phyloP scores from a whole-genome alignment of 495 filamentous ascomycete species.

The Daldinia childiae region DNA sequence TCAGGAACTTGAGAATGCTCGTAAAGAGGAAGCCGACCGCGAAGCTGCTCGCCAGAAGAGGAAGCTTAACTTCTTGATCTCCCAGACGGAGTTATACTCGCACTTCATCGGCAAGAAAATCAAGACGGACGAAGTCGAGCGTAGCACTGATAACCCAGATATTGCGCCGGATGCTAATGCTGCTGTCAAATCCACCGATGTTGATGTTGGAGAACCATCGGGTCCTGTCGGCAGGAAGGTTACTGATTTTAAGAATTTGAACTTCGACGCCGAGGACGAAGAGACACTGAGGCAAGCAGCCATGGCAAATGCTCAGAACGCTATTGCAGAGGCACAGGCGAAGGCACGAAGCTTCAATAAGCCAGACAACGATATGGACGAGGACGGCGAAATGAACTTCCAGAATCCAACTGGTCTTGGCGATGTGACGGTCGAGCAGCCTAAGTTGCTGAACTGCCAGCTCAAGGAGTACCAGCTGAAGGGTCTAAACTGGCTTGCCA shows the following conservation, averaged over 20 bases:
- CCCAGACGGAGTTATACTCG: constrained; percentile 97
- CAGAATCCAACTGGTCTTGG: constrained; percentile 96
- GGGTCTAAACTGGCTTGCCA: constrained; percentile 98
- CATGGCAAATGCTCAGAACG: constrained; percentile 94
- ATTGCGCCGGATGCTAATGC: constrained; percentile 59
- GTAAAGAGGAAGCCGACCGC: constrained; percentile 94
- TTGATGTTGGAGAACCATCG: constrained; percentile 68
- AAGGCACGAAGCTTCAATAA: constrained; percentile 93
- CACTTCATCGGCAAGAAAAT: constrained; percentile 99
- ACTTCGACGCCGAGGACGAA: constrained; percentile 96
- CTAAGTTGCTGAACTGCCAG: constrained; percentile 90
- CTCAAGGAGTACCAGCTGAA: constrained; percentile 99
- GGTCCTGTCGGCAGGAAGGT: constrained; percentile 72
- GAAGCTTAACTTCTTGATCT: constrained; percentile 99
- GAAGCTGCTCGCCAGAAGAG: constrained; percentile 97
- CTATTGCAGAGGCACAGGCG: constrained; percentile 92
- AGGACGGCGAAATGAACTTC: constrained; percentile 98
- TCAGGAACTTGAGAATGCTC: constrained; percentile 95
- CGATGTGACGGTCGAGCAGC: constrained; percentile 92
- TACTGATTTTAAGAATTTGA: constrained; percentile 91
- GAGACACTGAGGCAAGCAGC: constrained; percentile 81
- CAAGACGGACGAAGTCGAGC: constrained; percentile 92
- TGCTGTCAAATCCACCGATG: constrained; percentile 55
- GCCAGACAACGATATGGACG: constrained; percentile 69
- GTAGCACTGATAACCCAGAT: constrained; percentile 81